A percentile compares a stretch with the other conserved stretches of the same genome.
Evolutionary conservation across 148 eudicot genomes (phyloP).

Genomic region (Suaeda aralocaspica): DNA sequence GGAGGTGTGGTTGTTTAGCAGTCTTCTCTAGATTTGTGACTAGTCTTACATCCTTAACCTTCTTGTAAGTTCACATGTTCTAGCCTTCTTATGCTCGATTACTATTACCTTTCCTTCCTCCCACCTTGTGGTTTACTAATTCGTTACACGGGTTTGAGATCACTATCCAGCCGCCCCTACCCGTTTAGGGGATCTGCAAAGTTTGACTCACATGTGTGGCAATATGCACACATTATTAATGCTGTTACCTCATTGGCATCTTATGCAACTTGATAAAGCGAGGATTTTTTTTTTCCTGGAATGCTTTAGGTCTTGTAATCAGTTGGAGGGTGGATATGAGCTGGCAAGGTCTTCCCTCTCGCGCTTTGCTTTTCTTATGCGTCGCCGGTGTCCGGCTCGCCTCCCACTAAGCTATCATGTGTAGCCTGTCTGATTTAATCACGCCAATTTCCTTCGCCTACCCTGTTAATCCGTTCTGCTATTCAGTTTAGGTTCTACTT

Average conservation of each 20-base stretch:
- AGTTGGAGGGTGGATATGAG: too few species aligned
- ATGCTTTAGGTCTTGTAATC: too few species aligned
- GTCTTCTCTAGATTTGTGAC: slow-evolving; percentile 56
- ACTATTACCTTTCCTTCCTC: neutral
- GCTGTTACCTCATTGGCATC: neutral
- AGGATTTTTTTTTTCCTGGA: neutral
- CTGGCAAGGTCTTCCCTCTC: too few species aligned
- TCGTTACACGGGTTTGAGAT: slow-evolving; percentile 52
- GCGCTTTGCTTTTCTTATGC: too few species aligned
- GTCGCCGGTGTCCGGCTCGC: too few species aligned
- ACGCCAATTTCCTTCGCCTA: too few species aligned
- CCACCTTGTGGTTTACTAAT: neutral
- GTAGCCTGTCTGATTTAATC: too few species aligned
- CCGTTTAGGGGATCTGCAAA: slow-evolving; percentile 46
- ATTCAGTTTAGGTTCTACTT: too few species aligned
- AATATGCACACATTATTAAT: neutral
- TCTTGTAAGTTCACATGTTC: slow-evolving; percentile 44
- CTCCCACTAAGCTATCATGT: too few species aligned
- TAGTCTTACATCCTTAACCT: slow-evolving; percentile 41
- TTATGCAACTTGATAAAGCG: neutral
- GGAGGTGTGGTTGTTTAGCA: slow-evolving; percentile 70
- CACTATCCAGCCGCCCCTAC: slow-evolving; percentile 62
- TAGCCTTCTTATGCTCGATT: neutral
- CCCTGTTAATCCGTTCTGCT: too few species aligned
- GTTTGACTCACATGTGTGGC: slow-evolving; percentile 40